These are phyloP conservation scores for Fusarium torulosum DNA, from an alignment of 2,329 filamentous ascomycete genomes.

Conservation along the genomic window DNA sequence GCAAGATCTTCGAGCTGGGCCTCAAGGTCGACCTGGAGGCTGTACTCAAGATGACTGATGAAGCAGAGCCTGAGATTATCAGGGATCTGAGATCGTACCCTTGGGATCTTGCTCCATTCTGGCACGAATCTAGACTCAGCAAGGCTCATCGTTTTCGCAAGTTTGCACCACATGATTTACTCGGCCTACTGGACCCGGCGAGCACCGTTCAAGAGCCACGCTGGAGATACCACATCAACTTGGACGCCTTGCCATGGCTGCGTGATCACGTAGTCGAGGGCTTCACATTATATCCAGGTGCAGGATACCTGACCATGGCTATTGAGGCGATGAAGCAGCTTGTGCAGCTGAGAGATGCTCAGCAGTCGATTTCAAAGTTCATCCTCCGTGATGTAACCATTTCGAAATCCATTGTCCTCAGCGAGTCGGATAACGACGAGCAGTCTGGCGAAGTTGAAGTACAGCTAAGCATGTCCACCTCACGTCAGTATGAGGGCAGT, in stretches of 20 bases:
- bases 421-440: not conserved
- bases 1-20: constrained; percentile 2
- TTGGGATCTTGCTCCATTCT: constrained; percentile 12
- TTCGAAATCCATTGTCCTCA: constrained; percentile 4
- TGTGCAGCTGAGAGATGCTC: not conserved
- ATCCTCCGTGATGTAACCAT: constrained; percentile 16
- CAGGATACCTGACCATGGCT: constrained; percentile 27
- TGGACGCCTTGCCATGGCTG: constrained; percentile 19
- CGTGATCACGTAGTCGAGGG: constrained; percentile 28
- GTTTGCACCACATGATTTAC: constrained; percentile 23
- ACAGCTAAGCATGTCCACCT: constrained; percentile 2
- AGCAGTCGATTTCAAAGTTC: constrained; percentile 2
- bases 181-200: constrained; percentile 9
- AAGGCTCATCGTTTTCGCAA: constrained; percentile 16
- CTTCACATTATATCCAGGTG: constrained; percentile 15
- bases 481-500: constrained; percentile 10
- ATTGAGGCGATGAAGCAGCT: constrained; percentile 29
- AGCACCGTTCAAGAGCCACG: constrained; percentile 9
- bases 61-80: not conserved
- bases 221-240: constrained; percentile 20
- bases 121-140: constrained; percentile 25
- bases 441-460: constrained; percentile 4
- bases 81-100: constrained; percentile 1
- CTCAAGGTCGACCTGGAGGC: not conserved
- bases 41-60: not conserved